Evolutionary conservation across 1,139 yeast species (phyloP).

Genomic region (Kluyveromyces marxianus): DNA sequence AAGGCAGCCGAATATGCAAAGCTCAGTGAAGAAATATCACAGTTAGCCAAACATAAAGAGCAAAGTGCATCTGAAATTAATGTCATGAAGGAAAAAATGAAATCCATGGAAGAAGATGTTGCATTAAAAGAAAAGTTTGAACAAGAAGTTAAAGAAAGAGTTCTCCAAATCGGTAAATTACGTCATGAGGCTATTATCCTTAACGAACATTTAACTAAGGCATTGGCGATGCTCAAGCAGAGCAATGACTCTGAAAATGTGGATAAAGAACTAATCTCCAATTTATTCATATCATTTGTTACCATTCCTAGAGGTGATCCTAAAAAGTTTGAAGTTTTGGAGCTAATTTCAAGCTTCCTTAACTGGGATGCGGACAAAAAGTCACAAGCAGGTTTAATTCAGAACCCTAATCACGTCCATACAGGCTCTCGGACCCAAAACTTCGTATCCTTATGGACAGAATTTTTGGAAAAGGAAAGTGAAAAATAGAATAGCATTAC

Average conservation of each 20-base stretch:
- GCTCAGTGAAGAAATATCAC: conserved; percentile 12
- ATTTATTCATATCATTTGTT: conserved; percentile 75
- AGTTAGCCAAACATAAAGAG: conserved; percentile 9
- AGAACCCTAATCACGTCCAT: conserved; percentile 28
- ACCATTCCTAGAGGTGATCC: conserved; percentile 89
- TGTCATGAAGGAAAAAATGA: conserved; percentile 12
- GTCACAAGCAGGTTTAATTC: conserved; percentile 72
- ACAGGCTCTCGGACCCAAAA: conserved; percentile 46
- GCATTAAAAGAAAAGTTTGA: conserved; percentile 34
- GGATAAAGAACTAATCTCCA: conserved; percentile 82
- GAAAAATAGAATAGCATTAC: conserved; percentile 21
- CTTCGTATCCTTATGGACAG: conserved; percentile 84
- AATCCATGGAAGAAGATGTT: conserved; percentile 17
- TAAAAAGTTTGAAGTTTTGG: conserved; percentile 86
- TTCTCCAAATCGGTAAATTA: conserved; percentile 74
- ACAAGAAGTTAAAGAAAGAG: conserved; percentile 61
- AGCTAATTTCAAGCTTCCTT: conserved; percentile 70
- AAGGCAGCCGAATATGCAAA: conserved; percentile 20
- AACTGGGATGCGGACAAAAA: conserved; percentile 85
- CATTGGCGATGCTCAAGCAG: conserved; percentile 72
- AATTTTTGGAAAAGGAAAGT: conserved; percentile 74
- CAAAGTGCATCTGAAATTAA: conserved; percentile 7
- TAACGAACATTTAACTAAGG: conserved; percentile 90
- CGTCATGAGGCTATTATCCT: conserved; percentile 93
- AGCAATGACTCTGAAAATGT: conserved; percentile 67